Base-by-base conservation (phyloP, 2,329 filamentous ascomycete genomes). In the Xylariales sp. region DNA sequence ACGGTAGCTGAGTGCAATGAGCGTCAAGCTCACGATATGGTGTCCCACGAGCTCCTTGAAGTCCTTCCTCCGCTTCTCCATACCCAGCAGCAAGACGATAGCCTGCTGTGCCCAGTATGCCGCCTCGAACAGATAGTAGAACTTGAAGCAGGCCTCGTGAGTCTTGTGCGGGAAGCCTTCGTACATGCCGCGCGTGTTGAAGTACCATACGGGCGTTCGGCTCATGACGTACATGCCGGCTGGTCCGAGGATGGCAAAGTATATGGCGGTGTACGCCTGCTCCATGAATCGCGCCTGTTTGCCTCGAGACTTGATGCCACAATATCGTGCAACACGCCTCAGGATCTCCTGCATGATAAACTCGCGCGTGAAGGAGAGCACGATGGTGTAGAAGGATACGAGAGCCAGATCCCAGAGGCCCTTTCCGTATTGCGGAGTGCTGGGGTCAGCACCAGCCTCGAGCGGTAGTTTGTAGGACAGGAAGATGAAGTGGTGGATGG, bases 231-330 rank as follows among this genome's bases (percentile, higher is more conserved):
- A 96, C 56, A 96, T 64, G 40, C 90, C 90, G 42, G 82, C 83
- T 2, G 89, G 89, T 2, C 88, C 88, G 43, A 94, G 82, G 44
- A 93, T 61, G 32, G 66, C 80, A 63, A 95, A 95, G 74, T 97
- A 96, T 40, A 95, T 70, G 19, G 89, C 90, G 1, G 90, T 95
- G 67, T 97, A 97, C 58, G 85, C 80, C 67, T 97, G 90, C 65
- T 97, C 90, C 87, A 95, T 93, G 73, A 95, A 96, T 24, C 90
- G 84, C 12, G 83, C 78, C 57, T 93, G 88, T 69, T 95, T 96
- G 49, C 75, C 80, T 43, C 82, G 78, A 48, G 77, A 80, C 46
- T 69, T 74, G 57, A 96, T 80, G 12, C 87, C 86, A 41, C 72
- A 80, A 51, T 70, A 73, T 31, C 79, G 72, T 5, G 88, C 88